Evolutionary conservation across 495 filamentous ascomycete species (phyloP).

Genomic region (Bombardia bombarda): DNA sequence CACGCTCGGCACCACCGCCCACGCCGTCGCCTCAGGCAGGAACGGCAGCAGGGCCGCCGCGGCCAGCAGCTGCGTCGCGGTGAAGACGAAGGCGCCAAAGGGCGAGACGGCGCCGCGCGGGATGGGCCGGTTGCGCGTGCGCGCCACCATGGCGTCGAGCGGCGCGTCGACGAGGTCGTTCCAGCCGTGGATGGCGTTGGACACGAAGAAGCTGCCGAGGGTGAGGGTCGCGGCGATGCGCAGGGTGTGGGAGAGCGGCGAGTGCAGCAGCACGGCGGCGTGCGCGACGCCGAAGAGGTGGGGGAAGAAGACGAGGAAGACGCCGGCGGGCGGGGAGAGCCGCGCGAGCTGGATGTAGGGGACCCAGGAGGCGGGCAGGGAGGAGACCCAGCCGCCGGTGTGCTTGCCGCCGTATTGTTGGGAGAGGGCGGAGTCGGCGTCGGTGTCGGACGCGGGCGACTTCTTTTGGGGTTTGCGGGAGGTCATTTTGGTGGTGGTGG

Average conservation of each 20-base stretch:
- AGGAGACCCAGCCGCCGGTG: neutral
- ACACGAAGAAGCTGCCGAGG: constrained; percentile 8
- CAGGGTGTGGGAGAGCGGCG: neutral
- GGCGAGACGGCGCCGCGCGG: constrained; percentile 35
- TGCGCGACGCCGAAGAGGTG: constrained; percentile 24
- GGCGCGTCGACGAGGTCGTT: constrained; percentile 39
- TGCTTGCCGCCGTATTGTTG: neutral
- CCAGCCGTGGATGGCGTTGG: constrained; percentile 19
- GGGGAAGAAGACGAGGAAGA: constrained; percentile 26
- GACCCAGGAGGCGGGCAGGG: constrained; percentile 19
- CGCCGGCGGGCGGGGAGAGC: constrained; percentile 27
- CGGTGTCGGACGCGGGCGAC: no score
- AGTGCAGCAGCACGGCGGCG: constrained; percentile 11
- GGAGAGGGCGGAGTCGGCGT: no score
- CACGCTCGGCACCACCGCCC: neutral
- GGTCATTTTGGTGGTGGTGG: no score
- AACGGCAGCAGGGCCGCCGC: neutral
- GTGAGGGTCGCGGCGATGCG: neutral
- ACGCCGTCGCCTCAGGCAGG: neutral
- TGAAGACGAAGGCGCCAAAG: constrained; percentile 25
- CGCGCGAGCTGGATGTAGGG: constrained; percentile 39
- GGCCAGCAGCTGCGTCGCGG: constrained; percentile 10
- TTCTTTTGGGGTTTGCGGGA: no score
- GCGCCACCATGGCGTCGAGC: constrained; percentile 31
- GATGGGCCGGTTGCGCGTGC: constrained; percentile 30